These are phyloP conservation scores for Solanum gracilifrons DNA, from an alignment of 257 asterid species.

Conservation along the genomic window DNA sequence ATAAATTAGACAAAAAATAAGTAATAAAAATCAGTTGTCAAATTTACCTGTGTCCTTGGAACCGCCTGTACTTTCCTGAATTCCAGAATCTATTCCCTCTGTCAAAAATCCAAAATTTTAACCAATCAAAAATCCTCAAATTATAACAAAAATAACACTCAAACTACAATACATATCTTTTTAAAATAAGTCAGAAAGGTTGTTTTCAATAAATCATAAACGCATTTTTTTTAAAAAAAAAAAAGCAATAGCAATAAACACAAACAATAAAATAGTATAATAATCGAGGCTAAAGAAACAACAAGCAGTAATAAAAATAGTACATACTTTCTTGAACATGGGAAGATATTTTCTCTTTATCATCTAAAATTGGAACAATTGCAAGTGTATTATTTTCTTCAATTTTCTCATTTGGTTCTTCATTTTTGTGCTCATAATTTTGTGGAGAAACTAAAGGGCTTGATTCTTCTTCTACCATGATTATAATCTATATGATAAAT, in stretches of 20 bases:
- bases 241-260: no score
- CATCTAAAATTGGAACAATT: neutral
- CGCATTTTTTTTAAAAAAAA: no score
- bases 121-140: neutral
- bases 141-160: neutral
- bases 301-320: neutral
- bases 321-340: constrained; percentile 3
- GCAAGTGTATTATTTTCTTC: constrained; percentile 2
- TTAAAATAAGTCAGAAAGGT: no score
- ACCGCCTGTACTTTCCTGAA: neutral
- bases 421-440: neutral
- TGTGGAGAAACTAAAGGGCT: neutral
- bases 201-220: no score
- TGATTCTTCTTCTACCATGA: constrained; percentile 16
- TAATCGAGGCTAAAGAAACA: neutral
- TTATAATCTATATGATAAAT: neutral
- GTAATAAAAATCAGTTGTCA: neutral
- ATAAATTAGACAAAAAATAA: neutral
- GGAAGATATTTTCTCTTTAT: constrained; percentile 2
- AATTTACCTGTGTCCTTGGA: constrained; percentile 19
- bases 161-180: neutral
- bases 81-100: constrained; percentile 12
- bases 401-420: neutral
- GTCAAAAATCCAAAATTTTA: neutral
- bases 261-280: neutral